Conservation (phyloP, 495 filamentous ascomycete genomes). For the Lichina pygmaea region DNA sequence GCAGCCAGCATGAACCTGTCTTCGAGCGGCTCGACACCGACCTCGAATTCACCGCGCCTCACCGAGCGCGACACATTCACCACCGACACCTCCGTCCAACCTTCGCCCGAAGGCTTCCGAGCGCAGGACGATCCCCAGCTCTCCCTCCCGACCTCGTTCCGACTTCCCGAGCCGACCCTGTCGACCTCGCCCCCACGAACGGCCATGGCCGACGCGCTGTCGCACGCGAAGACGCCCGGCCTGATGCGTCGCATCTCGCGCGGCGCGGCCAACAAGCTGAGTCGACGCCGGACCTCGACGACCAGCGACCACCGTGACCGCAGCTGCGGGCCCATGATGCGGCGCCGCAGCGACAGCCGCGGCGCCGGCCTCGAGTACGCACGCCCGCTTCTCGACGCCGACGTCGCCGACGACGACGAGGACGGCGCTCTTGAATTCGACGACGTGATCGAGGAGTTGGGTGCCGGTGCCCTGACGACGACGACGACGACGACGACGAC, state of each 20-base stretch:
- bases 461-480: constrained; percentile 16
- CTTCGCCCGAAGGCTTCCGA: not conserved
- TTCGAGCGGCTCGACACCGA: not conserved
- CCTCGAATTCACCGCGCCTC: not conserved
- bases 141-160: constrained; percentile 8
- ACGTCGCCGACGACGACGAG: constrained; percentile 39
- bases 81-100: not conserved
- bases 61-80: not conserved
- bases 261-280: constrained; percentile 35
- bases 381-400: constrained; percentile 19
- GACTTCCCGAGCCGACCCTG: constrained; percentile 29
- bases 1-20: not conserved
- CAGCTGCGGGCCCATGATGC: constrained; percentile 68
- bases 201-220: constrained; percentile 23
- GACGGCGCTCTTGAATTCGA: constrained; percentile 13
- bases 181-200: constrained; percentile 16
- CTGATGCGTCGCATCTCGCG: constrained; percentile 39
- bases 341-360: constrained; percentile 69
- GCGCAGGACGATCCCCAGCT: not conserved
- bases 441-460: not conserved
- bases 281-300: constrained; percentile 40
- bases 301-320: constrained; percentile 59
- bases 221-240: constrained; percentile 24
- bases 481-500: constrained; percentile 42
- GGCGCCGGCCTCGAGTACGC: constrained; percentile 25